phyloP scores from a whole-genome alignment of 179 eudicot species.

The Actinidia chinensis region DNA sequence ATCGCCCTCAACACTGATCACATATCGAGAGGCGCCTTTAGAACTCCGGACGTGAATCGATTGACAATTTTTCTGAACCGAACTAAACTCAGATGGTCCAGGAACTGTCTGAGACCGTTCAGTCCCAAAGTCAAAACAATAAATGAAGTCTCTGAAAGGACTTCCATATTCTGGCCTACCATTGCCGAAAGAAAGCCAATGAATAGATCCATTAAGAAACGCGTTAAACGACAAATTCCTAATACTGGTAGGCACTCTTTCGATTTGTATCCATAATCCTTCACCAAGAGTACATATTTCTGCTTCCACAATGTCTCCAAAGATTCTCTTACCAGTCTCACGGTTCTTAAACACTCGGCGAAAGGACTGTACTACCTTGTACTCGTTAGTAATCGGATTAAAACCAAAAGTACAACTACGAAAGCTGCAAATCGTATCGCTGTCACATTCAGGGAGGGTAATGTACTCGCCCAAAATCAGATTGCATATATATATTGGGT shows the following conservation, averaged over 20 bases:
- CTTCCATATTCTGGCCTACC: background rate
- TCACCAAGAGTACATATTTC: background rate
- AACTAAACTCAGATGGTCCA: background rate
- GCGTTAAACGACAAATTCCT: background rate
- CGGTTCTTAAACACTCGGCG: background rate
- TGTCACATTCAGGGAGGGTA: background rate
- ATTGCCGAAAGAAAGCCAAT: background rate
- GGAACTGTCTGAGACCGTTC: background rate
- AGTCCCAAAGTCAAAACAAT: background rate
- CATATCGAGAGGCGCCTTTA: too few relatives aligned
- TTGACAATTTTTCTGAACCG: background rate
- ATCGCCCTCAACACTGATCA: too few relatives aligned
- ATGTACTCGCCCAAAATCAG: background rate
- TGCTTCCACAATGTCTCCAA: background rate
- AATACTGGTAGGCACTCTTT: background rate
- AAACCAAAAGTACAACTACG: background rate
- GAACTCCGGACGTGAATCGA: too few relatives aligned
- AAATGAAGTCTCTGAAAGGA: background rate
- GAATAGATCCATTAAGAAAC: background rate
- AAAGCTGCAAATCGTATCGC: background rate
- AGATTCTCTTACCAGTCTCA: background rate
- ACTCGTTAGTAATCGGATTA: background rate
- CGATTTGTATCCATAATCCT: conserved; percentile 5
- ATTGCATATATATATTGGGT: background rate
- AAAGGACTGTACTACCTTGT: background rate